phyloP scores from a whole-genome alignment of 495 filamentous ascomycete species.

The Trichoderma virens region DNA sequence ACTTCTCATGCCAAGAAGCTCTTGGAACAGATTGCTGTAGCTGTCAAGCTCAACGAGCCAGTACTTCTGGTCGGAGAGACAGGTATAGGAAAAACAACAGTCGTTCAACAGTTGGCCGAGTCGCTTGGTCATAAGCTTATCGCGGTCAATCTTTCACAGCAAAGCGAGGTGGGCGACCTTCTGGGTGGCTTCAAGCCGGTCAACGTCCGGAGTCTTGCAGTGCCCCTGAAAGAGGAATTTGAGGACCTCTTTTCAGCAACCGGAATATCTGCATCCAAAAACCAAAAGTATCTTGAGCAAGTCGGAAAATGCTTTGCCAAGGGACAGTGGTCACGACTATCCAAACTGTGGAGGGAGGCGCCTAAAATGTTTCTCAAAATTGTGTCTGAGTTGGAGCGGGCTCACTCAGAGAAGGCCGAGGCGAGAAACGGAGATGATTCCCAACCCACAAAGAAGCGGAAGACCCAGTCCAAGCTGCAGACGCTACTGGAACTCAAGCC shows the following conservation, averaged over 20 bases:
- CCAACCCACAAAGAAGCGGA: constrained; percentile 74
- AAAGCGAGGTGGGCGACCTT: constrained; percentile 90
- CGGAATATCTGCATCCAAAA: constrained; percentile 73
- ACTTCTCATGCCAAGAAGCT: constrained; percentile 63
- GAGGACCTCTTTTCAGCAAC: constrained; percentile 79
- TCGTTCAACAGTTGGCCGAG: constrained; percentile 85
- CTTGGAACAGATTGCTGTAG: constrained; percentile 77
- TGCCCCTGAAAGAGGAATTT: constrained; percentile 90
- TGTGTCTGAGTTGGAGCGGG: constrained; percentile 42
- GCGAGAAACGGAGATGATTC: constrained; percentile 38
- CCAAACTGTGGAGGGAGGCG: constrained; percentile 81
- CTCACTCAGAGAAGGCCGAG: constrained; percentile 21
- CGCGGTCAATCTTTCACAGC: constrained; percentile 91
- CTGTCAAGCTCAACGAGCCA: constrained; percentile 77
- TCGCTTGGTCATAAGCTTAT: constrained; percentile 73
- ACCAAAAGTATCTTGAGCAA: constrained; percentile 73
- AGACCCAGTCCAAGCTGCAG: constrained; percentile 63
- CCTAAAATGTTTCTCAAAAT: constrained; percentile 72
- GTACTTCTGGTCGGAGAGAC: constrained; percentile 94
- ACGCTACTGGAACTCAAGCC: constrained; percentile 49
- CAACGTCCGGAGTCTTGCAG: constrained; percentile 75
- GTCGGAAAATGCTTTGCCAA: constrained; percentile 71
- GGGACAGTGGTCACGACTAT: constrained; percentile 74
- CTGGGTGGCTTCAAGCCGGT: constrained; percentile 95
- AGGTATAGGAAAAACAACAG: constrained; percentile 94